These are phyloP conservation scores for Fusarium papillatum DNA, from an alignment of 2,329 filamentous ascomycete genomes.

Conservation along the genomic window DNA sequence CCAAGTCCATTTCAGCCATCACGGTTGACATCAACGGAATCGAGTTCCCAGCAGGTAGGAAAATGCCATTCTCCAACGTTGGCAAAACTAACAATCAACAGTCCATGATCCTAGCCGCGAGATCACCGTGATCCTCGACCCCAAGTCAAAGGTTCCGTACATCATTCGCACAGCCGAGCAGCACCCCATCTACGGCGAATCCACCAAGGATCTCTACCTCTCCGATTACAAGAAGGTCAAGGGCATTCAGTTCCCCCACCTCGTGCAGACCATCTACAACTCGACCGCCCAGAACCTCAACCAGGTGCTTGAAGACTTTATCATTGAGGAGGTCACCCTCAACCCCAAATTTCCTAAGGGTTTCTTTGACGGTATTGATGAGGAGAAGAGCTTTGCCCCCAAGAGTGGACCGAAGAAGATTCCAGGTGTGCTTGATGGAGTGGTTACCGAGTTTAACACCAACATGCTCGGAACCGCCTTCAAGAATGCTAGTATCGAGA, in stretches of 20 bases:
- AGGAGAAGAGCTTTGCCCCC: conserved; percentile 4
- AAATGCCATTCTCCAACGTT: background rate
- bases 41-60: background rate
- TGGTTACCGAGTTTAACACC: conserved; percentile 19
- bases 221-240: conserved; percentile 8
- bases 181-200: conserved; percentile 10
- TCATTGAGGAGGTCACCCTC: conserved; percentile 2
- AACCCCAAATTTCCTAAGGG: background rate
- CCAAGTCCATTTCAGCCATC: background rate
- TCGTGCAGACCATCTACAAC: conserved; percentile 19
- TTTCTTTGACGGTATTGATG: background rate
- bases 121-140: conserved; percentile 14
- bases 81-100: background rate
- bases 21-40: background rate
- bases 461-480: conserved; percentile 15
- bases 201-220: conserved; percentile 13
- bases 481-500: conserved; percentile 1
- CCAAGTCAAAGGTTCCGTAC: conserved; percentile 5
- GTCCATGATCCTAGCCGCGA: conserved; percentile 3
- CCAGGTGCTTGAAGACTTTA: conserved; percentile 10
- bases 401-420: conserved; percentile 5
- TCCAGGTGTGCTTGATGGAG: background rate
- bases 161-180: conserved; percentile 18
- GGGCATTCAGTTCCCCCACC: conserved; percentile 12
- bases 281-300: background rate